Evolutionary conservation across 2,329 filamentous ascomycete genomes (phyloP), one percentile per base, ranked within the genome.

Genomic region (Penicillium glabrum): DNA sequence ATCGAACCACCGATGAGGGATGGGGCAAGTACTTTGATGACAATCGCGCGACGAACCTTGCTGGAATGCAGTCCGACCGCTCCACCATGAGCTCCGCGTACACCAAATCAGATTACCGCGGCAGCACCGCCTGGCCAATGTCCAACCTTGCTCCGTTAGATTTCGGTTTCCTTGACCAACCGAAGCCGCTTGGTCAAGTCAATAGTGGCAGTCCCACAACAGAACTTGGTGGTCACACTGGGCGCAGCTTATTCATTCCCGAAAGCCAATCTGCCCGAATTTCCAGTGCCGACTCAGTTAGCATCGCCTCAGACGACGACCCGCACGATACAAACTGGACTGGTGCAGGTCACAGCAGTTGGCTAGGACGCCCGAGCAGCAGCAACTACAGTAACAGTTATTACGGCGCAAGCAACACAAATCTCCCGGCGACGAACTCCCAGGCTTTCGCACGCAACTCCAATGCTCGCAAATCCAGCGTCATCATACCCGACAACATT

Each of bases 1-100:
- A 79, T 55, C 72, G 77, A 39, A 72, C 69, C 33, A 79, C 78
- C 1, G 74, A 80, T 46, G 78, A 79, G 62, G 78, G 78, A 44
- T 81, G 79, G 79, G 72, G 75, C 58, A 77, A 75, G 52, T 81
- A 81, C 64, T 81, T 80, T 64, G 69, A 77, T 49, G 69, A 75
- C 46, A 72, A 75, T 33, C 68, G 51, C 46, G 54, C 66, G 13
- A 66, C 65, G 9, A 66, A 66, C 39, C 58, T 71, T n/a, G 58
- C 54, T 14, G 62, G 62, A 43, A 61, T 61, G 55, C 59, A 67
- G 26, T 66, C 69, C 56, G 46, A 72, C 54, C 55, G 69, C 59
- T 52, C 61, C 7, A 63, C 63, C 56, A 44, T 66, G 58, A 59
- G 60, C 51, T 70, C 72, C 3, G 56, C 67, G 8, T 65, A 67